Conservation (phyloP, 2,329 filamentous ascomycete genomes). For the Drechslerella coelobrocha region DNA sequence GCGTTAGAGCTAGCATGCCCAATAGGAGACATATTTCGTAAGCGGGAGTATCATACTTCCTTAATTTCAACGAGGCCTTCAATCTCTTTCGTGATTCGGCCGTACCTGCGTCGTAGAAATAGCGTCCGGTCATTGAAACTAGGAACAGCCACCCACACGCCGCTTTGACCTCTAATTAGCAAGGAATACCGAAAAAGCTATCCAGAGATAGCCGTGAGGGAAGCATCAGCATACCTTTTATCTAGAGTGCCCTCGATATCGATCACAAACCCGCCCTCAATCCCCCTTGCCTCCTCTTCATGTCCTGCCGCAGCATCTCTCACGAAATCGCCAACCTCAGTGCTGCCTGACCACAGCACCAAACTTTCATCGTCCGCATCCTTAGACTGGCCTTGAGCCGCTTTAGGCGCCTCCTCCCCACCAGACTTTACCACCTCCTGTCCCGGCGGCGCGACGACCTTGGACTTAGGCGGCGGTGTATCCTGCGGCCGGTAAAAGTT, state of each 20-base stretch:
- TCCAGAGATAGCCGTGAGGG: neutral
- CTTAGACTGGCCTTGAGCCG: slow-evolving; percentile 58
- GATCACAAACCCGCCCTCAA: slow-evolving; percentile 68
- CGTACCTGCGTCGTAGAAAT: slow-evolving; percentile 78
- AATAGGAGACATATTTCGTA: neutral
- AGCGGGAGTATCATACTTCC: slow-evolving; percentile 9
- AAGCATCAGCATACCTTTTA: slow-evolving; percentile 14
- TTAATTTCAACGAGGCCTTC: slow-evolving; percentile 58
- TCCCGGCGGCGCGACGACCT: slow-evolving; percentile 54
- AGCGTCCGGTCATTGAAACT: slow-evolving; percentile 90
- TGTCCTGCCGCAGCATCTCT: slow-evolving; percentile 82
- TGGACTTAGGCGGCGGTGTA: slow-evolving; percentile 21
- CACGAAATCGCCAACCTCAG: slow-evolving; percentile 93
- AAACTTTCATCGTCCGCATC: slow-evolving; percentile 65
- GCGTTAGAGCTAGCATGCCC: neutral
- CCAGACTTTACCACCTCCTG: slow-evolving; percentile 73
- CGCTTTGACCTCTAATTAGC: slow-evolving; percentile 6
- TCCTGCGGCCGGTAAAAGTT: slow-evolving; percentile 83
- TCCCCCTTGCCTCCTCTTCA: slow-evolving; percentile 60
- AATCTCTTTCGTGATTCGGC: slow-evolving; percentile 74
- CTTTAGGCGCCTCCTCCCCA: slow-evolving; percentile 71
- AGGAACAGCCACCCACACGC: slow-evolving; percentile 74
- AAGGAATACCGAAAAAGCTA: too few species aligned
- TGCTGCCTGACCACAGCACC: slow-evolving; percentile 86
- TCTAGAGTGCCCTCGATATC: slow-evolving; percentile 73